Evolutionary conservation across 2,329 filamentous ascomycete species (phyloP).

Genomic region (Endocalyx cinctus): DNA sequence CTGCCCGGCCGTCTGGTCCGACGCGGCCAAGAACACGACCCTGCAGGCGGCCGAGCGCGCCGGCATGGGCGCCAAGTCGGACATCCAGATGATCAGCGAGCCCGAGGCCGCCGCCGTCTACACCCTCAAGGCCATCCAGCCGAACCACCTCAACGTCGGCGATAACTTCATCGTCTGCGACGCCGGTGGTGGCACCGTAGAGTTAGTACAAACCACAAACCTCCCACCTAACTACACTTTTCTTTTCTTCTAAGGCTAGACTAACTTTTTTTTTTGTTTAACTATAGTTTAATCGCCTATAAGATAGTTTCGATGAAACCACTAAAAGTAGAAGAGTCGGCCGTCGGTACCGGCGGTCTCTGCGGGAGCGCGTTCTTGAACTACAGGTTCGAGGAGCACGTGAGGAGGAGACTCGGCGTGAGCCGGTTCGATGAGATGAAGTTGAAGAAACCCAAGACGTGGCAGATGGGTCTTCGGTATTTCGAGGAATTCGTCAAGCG

Average conservation of each 20-base stretch:
- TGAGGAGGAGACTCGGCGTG: conserved; percentile 61
- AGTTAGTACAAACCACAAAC: conserved; percentile 40
- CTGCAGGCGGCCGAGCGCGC: conserved; percentile 72
- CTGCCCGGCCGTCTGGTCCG: conserved; percentile 79
- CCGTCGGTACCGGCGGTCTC: conserved; percentile 71
- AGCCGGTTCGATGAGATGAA: conserved; percentile 71
- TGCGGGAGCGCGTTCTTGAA: conserved; percentile 78
- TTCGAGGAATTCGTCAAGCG: conserved; percentile 84
- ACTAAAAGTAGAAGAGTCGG: conserved; percentile 70
- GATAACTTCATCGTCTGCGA: conserved; percentile 62
- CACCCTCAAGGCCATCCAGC: conserved; percentile 73
- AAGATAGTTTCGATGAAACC: conserved; percentile 71
- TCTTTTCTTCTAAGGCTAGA: no score
- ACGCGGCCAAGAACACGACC: conserved; percentile 80
- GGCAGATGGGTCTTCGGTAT: conserved; percentile 73
- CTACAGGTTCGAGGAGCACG: conserved; percentile 75
- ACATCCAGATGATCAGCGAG: conserved; percentile 76
- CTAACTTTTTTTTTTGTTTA: no score
- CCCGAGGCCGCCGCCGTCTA: conserved; percentile 77
- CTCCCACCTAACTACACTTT: background rate
- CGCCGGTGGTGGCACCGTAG: conserved; percentile 62
- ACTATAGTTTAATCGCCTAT: conserved; percentile 70
- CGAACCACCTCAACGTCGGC: conserved; percentile 66
- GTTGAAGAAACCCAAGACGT: conserved; percentile 70
- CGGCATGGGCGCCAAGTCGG: conserved; percentile 66